Evolutionary conservation across 2,329 filamentous ascomycete species (phyloP).

Genomic region (Penicillium sp.): DNA sequence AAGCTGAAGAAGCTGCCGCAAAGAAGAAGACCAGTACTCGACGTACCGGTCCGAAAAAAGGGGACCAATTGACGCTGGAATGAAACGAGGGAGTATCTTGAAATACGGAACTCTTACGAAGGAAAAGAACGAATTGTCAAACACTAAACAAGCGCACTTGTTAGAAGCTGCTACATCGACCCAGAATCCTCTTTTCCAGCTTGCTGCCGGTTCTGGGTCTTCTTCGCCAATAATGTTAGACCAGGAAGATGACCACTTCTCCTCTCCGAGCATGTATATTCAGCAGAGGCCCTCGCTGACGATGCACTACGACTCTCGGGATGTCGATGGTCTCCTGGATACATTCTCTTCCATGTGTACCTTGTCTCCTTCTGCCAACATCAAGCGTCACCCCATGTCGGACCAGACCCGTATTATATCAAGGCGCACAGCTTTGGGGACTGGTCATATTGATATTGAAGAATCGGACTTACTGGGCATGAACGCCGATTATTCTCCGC

Average conservation of each 20-base stretch:
- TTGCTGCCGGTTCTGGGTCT: neutral
- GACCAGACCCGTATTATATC: conserved; percentile 10
- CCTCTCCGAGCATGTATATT: conserved; percentile 19
- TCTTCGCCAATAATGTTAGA: conserved; percentile 9
- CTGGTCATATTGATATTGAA: conserved; percentile 12
- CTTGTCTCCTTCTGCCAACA: conserved; percentile 13
- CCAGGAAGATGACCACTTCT: conserved; percentile 10
- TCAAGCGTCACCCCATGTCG: conserved; percentile 24
- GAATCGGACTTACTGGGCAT: conserved; percentile 5
- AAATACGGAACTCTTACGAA: conserved; percentile 43
- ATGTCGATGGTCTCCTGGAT: conserved; percentile 26
- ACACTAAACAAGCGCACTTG: conserved; percentile 30
- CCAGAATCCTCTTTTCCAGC: conserved; percentile 12
- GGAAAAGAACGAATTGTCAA: conserved; percentile 29
- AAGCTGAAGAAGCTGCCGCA: conserved; percentile 20
- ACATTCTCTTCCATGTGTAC: conserved; percentile 27
- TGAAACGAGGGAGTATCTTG: conserved; percentile 42
- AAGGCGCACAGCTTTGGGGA: conserved; percentile 5
- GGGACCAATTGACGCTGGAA: conserved; percentile 39
- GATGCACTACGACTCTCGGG: conserved; percentile 5
- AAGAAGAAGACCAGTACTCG: conserved; percentile 29
- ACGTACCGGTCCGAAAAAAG: conserved; percentile 35
- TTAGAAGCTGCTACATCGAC: conserved; percentile 27
- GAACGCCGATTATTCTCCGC: conserved; percentile 4
- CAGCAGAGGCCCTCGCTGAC: conserved; percentile 9